Conservation (phyloP, 2,329 filamentous ascomycete genomes). For the Beauveria caledonica region DNA sequence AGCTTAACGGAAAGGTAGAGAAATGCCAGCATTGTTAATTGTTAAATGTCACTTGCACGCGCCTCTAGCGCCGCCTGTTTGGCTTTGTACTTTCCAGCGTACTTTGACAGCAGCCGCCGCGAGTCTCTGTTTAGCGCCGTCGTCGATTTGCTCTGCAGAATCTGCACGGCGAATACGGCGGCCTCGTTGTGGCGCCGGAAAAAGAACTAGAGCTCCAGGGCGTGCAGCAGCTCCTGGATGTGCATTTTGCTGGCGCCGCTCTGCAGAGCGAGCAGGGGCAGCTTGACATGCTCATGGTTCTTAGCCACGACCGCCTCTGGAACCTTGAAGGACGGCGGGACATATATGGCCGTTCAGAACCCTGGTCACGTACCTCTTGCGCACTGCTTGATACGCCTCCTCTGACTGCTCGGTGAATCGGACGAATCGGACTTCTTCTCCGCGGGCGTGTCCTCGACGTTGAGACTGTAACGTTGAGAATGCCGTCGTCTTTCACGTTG, state of each 20-base stretch:
- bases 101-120: conserved; percentile 30
- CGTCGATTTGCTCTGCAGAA: conserved; percentile 24
- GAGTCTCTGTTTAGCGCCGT: conserved; percentile 37
- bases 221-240: conserved; percentile 44
- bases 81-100: conserved; percentile 33
- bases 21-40: too few species aligned
- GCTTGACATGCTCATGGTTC: conserved; percentile 24
- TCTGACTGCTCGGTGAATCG: conserved; percentile 40
- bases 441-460: conserved; percentile 22
- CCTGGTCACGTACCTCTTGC: conserved; percentile 36
- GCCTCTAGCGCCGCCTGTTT: conserved; percentile 17
- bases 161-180: conserved; percentile 29
- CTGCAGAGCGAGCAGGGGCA: conserved; percentile 28
- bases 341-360: conserved; percentile 47
- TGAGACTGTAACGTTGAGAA: conserved; percentile 24
- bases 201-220: conserved; percentile 48
- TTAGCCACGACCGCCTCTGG: not conserved
- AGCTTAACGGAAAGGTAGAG: not conserved
- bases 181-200: conserved; percentile 39
- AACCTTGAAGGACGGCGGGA: not conserved
- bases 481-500: conserved; percentile 20
- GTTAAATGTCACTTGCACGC: not conserved
- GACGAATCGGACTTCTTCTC: conserved; percentile 22
- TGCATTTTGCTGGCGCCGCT: conserved; percentile 34
- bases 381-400: conserved; percentile 39